Conservation (phyloP, 495 filamentous ascomycete genomes). For the Penicillium bialowiezense region DNA sequence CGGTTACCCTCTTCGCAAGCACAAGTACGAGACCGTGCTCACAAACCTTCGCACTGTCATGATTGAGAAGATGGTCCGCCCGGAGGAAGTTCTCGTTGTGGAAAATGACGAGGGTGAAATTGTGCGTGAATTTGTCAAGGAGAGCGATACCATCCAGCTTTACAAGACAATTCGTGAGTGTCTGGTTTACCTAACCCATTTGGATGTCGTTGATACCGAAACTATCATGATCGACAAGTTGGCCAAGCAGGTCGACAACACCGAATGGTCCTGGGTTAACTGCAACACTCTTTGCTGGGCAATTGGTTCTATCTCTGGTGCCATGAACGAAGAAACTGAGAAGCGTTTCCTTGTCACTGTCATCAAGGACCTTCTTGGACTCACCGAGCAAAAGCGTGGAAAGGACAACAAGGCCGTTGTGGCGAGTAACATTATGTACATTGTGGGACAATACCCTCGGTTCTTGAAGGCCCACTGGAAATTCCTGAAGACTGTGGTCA, state of each 20-base stretch:
- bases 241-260: constrained; percentile 86
- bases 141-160: constrained; percentile 97
- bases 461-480: constrained; percentile 99
- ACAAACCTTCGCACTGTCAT: constrained; percentile 94
- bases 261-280: constrained; percentile 98
- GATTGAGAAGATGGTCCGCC: constrained; percentile 99
- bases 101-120: constrained; percentile 99
- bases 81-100: constrained; percentile 97
- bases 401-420: constrained; percentile 99
- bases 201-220: constrained; percentile 96
- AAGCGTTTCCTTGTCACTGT: constrained; percentile 98
- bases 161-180: constrained; percentile 99
- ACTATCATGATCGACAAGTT: constrained; percentile 99
- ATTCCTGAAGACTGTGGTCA: constrained; percentile 98
- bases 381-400: constrained; percentile 98
- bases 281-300: constrained; percentile 99
- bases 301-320: constrained; percentile 95
- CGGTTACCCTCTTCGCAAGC: constrained; percentile 90
- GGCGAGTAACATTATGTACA: constrained; percentile 99
- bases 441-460: constrained; percentile 96
- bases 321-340: constrained; percentile 99
- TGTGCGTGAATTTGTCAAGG: constrained; percentile 97
- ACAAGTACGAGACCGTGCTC: constrained; percentile 92
- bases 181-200: constrained; percentile 93
- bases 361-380: constrained; percentile 96